Percentiles rank a stretch among this genome's conserved stretches.
These are phyloP conservation scores for Ramichloridium luteum DNA, from an alignment of 2,329 filamentous ascomycete species.

Conservation along the genomic window DNA sequence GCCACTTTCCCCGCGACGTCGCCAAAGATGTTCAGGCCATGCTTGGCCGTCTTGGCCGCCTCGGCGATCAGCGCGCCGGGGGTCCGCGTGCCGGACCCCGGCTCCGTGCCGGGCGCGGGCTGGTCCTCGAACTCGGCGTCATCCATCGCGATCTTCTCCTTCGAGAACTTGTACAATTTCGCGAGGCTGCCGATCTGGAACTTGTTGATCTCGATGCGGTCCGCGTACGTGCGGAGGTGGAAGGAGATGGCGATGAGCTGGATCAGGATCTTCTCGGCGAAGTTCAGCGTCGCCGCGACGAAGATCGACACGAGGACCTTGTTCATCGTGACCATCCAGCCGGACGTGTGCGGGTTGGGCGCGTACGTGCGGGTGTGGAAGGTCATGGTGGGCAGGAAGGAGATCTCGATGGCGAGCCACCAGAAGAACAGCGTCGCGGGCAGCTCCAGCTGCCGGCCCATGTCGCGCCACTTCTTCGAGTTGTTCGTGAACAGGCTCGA, in stretches of 20 bases:
- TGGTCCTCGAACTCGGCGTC: slow-evolving; percentile 65
- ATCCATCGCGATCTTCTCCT: slow-evolving; percentile 52
- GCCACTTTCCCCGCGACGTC: slow-evolving; percentile 77
- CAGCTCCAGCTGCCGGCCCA: slow-evolving; percentile 74
- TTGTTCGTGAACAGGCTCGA: slow-evolving; percentile 74
- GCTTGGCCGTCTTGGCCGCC: slow-evolving; percentile 60
- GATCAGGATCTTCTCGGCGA: slow-evolving; percentile 84
- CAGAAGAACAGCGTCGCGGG: slow-evolving; percentile 82
- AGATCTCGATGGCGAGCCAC: slow-evolving; percentile 77
- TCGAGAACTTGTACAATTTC: slow-evolving; percentile 54
- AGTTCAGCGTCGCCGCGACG: slow-evolving; percentile 65
- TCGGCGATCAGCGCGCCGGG: slow-evolving; percentile 59
- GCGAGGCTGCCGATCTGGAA: slow-evolving; percentile 63
- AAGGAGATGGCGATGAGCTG: slow-evolving; percentile 92
- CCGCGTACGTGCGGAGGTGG: slow-evolving; percentile 79
- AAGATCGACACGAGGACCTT: slow-evolving; percentile 82
- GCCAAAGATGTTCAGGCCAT: slow-evolving; percentile 66
- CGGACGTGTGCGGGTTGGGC: slow-evolving; percentile 34
- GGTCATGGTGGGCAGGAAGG: slow-evolving; percentile 72
- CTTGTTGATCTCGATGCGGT: slow-evolving; percentile 84
- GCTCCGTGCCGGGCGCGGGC: slow-evolving; percentile 15
- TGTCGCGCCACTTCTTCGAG: slow-evolving; percentile 83
- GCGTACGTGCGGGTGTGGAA: slow-evolving; percentile 48
- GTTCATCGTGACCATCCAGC: slow-evolving; percentile 69
- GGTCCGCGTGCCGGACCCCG: slow-evolving; percentile 53